Evolutionary conservation across 208 protist species (phyloP).

Genomic region (Porcisia deanei): DNA sequence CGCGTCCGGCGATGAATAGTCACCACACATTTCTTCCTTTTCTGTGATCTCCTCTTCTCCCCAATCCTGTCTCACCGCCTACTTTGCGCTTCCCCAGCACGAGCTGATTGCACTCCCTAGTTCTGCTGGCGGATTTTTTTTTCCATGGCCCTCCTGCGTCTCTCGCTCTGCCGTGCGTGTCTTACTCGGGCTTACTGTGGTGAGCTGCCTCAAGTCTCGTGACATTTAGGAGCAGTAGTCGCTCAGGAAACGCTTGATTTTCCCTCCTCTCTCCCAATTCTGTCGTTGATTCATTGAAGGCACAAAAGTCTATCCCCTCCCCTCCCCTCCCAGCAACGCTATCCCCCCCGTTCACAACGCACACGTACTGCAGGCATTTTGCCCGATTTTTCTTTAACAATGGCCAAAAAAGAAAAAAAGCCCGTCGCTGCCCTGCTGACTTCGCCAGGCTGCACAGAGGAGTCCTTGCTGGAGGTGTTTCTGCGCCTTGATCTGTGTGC

Average conservation of each 20-base stretch:
- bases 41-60: not conserved
- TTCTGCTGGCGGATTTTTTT: not conserved
- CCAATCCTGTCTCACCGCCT: not conserved
- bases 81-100: not conserved
- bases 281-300: not conserved
- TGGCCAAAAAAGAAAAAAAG: constrained; percentile 32
- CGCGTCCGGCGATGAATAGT: not conserved
- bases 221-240: not conserved
- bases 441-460: constrained; percentile 12
- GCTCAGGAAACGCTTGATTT: not conserved
- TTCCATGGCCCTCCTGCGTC: not conserved
- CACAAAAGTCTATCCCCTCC: not conserved
- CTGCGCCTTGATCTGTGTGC: constrained; percentile 1
- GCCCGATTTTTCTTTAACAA: not conserved
- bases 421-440: not conserved
- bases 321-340: not conserved
- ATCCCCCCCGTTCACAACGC: not conserved
- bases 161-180: not conserved
- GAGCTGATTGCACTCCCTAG: not conserved
- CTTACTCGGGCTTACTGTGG: not conserved
- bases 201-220: not conserved
- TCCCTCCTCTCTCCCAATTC: not conserved
- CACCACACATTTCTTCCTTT: not conserved
- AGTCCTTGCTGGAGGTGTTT: constrained; percentile 28
- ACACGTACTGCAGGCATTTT: not conserved